A percentile compares a stretch with the other conserved stretches of the same genome.
Conservation (phyloP, 805 yeast species). For the Starmerella powellii region DNA sequence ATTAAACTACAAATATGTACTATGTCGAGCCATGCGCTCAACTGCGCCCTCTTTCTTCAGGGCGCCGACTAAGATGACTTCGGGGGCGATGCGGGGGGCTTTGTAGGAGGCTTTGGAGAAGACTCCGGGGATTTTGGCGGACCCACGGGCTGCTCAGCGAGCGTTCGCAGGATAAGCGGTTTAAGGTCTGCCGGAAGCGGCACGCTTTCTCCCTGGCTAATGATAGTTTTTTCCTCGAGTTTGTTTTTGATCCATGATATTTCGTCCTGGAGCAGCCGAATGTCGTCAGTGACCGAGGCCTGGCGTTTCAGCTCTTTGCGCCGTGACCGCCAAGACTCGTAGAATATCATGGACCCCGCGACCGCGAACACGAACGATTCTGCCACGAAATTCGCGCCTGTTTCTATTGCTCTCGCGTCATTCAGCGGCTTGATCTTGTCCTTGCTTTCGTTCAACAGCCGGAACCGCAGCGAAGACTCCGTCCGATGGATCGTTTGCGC, state of each 20-base stretch:
- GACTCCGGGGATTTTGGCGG: too few relatives aligned
- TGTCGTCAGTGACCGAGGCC: constrained; percentile 61
- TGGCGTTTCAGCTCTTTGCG: constrained; percentile 50
- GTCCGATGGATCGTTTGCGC: constrained; percentile 63
- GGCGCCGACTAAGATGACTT: too few relatives aligned
- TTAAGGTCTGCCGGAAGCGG: constrained; percentile 35
- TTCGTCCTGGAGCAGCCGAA: constrained; percentile 55
- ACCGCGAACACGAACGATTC: constrained; percentile 68
- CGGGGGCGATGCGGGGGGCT: too few relatives aligned
- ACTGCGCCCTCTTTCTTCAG: too few relatives aligned
- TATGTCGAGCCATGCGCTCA: too few relatives aligned
- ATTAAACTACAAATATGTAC: too few relatives aligned
- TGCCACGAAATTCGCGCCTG: constrained; percentile 67
- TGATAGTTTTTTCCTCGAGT: constrained; percentile 27
- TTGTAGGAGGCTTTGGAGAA: too few relatives aligned
- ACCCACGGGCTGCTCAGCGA: too few relatives aligned
- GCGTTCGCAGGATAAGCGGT: constrained; percentile 34
- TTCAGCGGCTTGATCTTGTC: constrained; percentile 62
- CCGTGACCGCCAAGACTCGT: constrained; percentile 57
- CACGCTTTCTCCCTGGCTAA: constrained; percentile 32
- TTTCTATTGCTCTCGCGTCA: constrained; percentile 69
- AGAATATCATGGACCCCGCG: constrained; percentile 64
- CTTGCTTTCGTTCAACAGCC: constrained; percentile 40
- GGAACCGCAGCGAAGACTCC: constrained; percentile 51
- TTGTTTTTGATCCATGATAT: constrained; percentile 42